These are phyloP conservation scores for Domatiomyces globalis DNA, from an alignment of 2,329 filamentous ascomycete species.

Conservation along the genomic window DNA sequence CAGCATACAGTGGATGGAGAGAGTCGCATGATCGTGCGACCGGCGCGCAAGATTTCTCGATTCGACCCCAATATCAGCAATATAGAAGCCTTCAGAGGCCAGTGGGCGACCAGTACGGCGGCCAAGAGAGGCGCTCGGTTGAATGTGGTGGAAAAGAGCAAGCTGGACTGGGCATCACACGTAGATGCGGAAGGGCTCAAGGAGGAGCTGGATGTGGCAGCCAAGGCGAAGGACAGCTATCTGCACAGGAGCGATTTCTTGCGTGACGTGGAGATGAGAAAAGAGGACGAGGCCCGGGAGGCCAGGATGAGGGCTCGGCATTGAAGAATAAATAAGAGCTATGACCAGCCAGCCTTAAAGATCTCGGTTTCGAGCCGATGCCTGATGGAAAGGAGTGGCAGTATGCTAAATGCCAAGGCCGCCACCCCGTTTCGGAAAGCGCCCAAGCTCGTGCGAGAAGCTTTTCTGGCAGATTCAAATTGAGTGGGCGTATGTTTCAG, in stretches of 20 bases:
- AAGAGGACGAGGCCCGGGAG: slow-evolving; percentile 42
- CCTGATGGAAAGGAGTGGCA: background rate
- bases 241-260: slow-evolving; percentile 49
- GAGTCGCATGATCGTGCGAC: slow-evolving; percentile 23
- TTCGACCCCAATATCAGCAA: slow-evolving; percentile 31
- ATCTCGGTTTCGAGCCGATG: background rate
- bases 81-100: slow-evolving; percentile 21
- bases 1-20: slow-evolving; percentile 6
- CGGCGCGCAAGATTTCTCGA: slow-evolving; percentile 30
- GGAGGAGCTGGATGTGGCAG: slow-evolving; percentile 47
- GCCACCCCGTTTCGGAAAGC: no score
- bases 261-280: slow-evolving; percentile 41
- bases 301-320: slow-evolving; percentile 27
- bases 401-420: background rate
- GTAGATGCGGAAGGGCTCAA: slow-evolving; percentile 47
- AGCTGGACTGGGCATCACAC: slow-evolving; percentile 51
- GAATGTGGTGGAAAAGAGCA: slow-evolving; percentile 53
- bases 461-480: background rate
- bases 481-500: background rate
- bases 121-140: slow-evolving; percentile 39
- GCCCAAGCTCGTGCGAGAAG: background rate
- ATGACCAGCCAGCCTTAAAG: background rate
- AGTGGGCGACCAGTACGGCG: slow-evolving; percentile 14
- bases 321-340: background rate
- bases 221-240: slow-evolving; percentile 48